Evolutionary conservation across 2,329 filamentous ascomycete species (phyloP), one percentile per base, ranked within the genome.

Genomic region (Sarocladium kiliense): DNA sequence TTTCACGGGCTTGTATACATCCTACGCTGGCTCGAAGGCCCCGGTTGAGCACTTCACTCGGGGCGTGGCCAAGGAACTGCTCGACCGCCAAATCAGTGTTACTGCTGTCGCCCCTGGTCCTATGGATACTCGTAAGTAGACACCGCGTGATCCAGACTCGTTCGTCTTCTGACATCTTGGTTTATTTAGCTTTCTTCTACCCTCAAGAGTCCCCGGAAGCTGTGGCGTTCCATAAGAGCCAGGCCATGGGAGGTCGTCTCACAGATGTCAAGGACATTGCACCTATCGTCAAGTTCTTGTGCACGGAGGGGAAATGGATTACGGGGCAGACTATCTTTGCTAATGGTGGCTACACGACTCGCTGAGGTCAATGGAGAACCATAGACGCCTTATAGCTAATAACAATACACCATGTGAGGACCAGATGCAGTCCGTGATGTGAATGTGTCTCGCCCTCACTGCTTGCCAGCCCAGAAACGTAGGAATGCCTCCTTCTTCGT

Each of bases 261-360:
- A 77, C 73, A 1, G 63, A 72, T 37, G 65, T 73, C 11, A 63
- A 69, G 57, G 74, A 77, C 58, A 76, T 77, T 62, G 71, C 74
- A n/a, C 74, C 74, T 1, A 65, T 77, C 45, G 65, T 74, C 34
- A 67, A 66, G 25, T 77, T 76, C 63, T 63, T 77, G 18, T 70
- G 67, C 54, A 75, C 72, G 2, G 72, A 76, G 55, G 74, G 74
- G 5, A 61, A 59, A 12, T 77, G 73, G 73, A 73, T 77, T 55
- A 76, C 72, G 1, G 73, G 74, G 21, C 73, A 77, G 65, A 77
- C 74, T 4, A 70, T 77, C 58, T 76, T 77, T 64, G 71, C 73
- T n/a, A 77, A 77, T 57, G 74, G 74, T 11, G 74, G 73, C 10
- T 77, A 77, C 57, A 76, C 73, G 2, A 75, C 73, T 30, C 69